These are phyloP conservation scores for Quercus phellos DNA, from an alignment of 331 rosid species.

Conservation along the genomic window DNA sequence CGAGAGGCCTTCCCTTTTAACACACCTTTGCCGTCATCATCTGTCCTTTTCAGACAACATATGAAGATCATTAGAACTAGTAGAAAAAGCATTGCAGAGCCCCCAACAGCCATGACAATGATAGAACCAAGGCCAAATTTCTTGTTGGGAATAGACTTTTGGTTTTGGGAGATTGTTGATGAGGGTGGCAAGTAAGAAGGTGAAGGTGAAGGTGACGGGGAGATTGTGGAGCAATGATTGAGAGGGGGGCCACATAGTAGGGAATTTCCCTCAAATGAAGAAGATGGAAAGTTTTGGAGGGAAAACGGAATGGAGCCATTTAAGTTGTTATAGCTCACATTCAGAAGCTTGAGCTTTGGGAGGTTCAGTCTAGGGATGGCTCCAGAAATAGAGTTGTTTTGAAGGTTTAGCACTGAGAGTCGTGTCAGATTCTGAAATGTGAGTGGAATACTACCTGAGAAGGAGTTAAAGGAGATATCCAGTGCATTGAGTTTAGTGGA, in stretches of 20 bases:
- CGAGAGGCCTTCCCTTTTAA: constrained; percentile 53
- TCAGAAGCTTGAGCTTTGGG: constrained; percentile 49
- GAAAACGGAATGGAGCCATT: constrained; percentile 62
- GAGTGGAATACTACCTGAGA: constrained; percentile 58
- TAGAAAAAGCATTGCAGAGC: constrained; percentile 40
- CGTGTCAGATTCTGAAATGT: constrained; percentile 50
- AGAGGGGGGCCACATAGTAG: constrained; percentile 66
- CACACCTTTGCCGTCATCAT: constrained; percentile 29
- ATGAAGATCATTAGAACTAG: constrained; percentile 33
- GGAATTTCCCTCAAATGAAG: constrained; percentile 65
- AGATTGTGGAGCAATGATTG: constrained; percentile 35
- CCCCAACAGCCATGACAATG: constrained; percentile 51
- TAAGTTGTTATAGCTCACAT: constrained; percentile 59
- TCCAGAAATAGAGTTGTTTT: constrained; percentile 61
- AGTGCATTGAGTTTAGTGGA: constrained; percentile 48
- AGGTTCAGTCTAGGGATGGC: constrained; percentile 55
- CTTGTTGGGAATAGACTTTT: constrained; percentile 31
- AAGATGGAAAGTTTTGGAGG: constrained; percentile 46
- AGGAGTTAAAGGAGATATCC: constrained; percentile 57
- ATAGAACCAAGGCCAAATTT: constrained; percentile 41
- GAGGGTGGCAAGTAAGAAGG: constrained; percentile 28
- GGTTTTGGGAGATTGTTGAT: constrained; percentile 27
- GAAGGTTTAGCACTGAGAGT: constrained; percentile 50
- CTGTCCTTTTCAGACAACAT: constrained; percentile 39
- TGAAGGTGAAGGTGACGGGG: constrained; percentile 42